Evolutionary conservation across 1,139 yeast species (phyloP).

Genomic region (Suhomyces panamericanus): DNA sequence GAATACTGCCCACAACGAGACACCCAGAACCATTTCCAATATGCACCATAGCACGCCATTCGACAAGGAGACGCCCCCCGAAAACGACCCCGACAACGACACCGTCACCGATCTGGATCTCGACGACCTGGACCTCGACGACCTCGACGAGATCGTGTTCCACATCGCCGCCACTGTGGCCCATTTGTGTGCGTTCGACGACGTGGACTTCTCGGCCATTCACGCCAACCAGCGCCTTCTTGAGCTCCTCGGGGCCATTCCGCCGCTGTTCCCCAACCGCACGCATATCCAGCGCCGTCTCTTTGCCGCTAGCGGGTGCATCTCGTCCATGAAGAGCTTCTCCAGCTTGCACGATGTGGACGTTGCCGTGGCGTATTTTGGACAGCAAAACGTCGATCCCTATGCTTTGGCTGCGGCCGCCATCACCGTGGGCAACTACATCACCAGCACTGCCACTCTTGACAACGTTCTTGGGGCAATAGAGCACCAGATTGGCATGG

Average conservation of each 20-base stretch:
- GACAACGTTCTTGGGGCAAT: conserved; percentile 18
- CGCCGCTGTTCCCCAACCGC: conserved; percentile 11
- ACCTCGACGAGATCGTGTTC: conserved; percentile 11
- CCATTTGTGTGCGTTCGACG: conserved; percentile 21
- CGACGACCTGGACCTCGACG: conserved; percentile 12
- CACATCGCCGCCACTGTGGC: conserved; percentile 20
- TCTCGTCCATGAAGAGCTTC: conserved; percentile 32
- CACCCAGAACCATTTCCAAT: too few relatives aligned
- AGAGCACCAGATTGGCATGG: conserved; percentile 13
- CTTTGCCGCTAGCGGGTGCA: conserved; percentile 39
- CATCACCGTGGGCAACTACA: conserved; percentile 39
- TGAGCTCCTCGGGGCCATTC: conserved; percentile 9
- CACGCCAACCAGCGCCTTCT: conserved; percentile 12
- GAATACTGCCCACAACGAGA: too few relatives aligned
- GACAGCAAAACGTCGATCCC: conserved; percentile 18
- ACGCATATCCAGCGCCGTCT: conserved; percentile 27
- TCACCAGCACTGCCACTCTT: conserved; percentile 23
- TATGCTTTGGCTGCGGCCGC: conserved; percentile 33
- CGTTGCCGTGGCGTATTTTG: conserved; percentile 11
- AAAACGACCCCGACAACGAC: conserved; percentile 2
- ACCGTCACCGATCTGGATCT: conserved; percentile 6
- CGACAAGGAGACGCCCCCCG: too few relatives aligned
- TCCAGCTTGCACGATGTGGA: conserved; percentile 18
- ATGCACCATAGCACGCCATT: too few relatives aligned
- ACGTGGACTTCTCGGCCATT: conserved; percentile 14